A percentile compares a stretch with the other conserved stretches of the same genome.
Conservation (phyloP, 1,139 yeast species). For the Candida buenavistaensis region DNA sequence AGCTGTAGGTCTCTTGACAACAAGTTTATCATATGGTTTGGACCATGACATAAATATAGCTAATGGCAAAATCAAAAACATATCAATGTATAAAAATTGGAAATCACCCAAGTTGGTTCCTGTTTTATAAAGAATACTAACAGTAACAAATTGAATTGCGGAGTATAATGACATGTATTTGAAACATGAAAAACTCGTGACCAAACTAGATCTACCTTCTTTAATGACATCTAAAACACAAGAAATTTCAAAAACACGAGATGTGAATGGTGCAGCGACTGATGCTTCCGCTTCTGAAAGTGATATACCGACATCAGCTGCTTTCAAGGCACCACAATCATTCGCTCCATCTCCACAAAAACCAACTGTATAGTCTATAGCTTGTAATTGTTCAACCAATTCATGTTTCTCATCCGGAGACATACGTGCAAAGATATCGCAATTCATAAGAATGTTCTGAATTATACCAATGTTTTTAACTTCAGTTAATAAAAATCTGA, state of each 20-base stretch:
- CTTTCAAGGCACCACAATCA: constrained; percentile 97
- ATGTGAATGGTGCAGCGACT: constrained; percentile 97
- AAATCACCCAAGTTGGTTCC: constrained; percentile 98
- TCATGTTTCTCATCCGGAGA: constrained; percentile 99
- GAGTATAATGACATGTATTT: constrained; percentile 97
- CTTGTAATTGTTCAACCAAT: constrained; percentile 82
- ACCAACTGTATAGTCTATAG: constrained; percentile 86
- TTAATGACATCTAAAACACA: constrained; percentile 88
- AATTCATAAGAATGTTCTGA: constrained; percentile 66
- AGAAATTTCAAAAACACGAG: constrained; percentile 83
- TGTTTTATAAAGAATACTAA: constrained; percentile 76
- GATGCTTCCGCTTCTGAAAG: constrained; percentile 97
- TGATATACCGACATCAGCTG: constrained; percentile 96
- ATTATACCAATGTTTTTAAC: constrained; percentile 39
- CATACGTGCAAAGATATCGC: constrained; percentile 91
- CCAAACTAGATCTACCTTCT: constrained; percentile 93
- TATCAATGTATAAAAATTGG: constrained; percentile 91
- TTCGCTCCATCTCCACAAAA: constrained; percentile 98
- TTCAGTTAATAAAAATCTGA: constrained; percentile 69
- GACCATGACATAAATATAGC: constrained; percentile 99
- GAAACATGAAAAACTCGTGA: constrained; percentile 94
- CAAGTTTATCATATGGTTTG: constrained; percentile 63
- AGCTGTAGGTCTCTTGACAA: constrained; percentile 85
- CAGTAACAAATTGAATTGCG: constrained; percentile 91
- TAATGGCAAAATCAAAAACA: constrained; percentile 84